Evolutionary conservation across 2,329 filamentous ascomycete genomes (phyloP), one percentile per base, ranked within the genome.

Genomic region (Pseudonectria foliicola): DNA sequence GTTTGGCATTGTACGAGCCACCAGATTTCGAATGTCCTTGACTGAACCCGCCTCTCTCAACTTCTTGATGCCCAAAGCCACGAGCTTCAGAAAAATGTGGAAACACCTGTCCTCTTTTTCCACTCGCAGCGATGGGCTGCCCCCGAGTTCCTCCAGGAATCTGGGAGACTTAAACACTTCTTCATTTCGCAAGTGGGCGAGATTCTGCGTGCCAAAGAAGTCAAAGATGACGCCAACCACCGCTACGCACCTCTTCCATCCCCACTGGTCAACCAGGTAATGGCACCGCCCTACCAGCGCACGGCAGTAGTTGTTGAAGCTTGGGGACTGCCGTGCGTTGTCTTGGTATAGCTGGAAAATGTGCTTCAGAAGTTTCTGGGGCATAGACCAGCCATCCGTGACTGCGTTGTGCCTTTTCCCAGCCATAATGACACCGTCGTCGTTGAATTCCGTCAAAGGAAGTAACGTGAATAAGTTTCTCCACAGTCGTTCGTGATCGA

Each of bases 221-320:
- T 83, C 78, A 42, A 82, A 83, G 3, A 83, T 70, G 2, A 70
- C 63, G 2, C 77, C 75, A 23, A 82, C 61, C 11, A 82, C 66
- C 10, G 66, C 61, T 30, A 70, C 72, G 45, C 71, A 75, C 40
- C 64, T 73, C 25, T 64, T 64, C 80, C 80, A 83, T 4, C 75
- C 75, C 80, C 80, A 84, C 53, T 77, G 71, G 38, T 71, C 63
- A 30, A 81, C 72, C 8, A 82, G 65, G 49, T 73, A 73, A 49
- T 82, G 71, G 42, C 79, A 83, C 21, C 80, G 71, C 13, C 67
- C 66, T 23, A 82, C 59, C 4, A 80, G 52, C 6, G 74, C 70
- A 13, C 73, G 68, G 40, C 74, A 79, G 47, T 83, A 83, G 39
- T 74, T 72, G 44, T 81, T 82, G 63, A 82, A 82, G 48, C 74